A percentile compares a stretch with the other conserved stretches of the same genome.
Conservation (phyloP, 2,329 filamentous ascomycete species). For the Xylaria sp. region DNA sequence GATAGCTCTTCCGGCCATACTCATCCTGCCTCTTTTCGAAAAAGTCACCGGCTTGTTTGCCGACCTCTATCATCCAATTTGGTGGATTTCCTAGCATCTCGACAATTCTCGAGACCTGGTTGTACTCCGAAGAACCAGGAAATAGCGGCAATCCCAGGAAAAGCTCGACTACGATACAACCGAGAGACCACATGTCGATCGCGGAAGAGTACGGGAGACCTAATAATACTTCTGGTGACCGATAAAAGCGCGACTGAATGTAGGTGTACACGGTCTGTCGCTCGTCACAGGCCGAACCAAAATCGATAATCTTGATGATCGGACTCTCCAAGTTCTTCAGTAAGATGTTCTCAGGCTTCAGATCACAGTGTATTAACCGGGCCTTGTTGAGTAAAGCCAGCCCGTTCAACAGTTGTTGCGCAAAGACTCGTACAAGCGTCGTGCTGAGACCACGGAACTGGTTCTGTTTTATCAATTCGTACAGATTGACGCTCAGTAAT, state of each 20-base stretch:
- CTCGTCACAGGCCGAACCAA: constrained; percentile 97
- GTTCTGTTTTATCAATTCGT: constrained; percentile 99
- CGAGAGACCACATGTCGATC: constrained; percentile 99
- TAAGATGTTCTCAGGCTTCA: constrained; percentile 98
- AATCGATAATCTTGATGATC: constrained; percentile 99
- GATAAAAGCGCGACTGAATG: constrained; percentile 97
- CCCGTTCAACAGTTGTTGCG: constrained; percentile 94
- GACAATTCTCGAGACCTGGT: constrained; percentile 95
- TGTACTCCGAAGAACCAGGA: constrained; percentile 97
- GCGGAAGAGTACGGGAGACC: constrained; percentile 97
- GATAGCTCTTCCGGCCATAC: constrained; percentile 88
- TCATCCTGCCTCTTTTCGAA: constrained; percentile 94
- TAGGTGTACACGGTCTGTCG: constrained; percentile 99
- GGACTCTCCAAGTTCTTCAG: constrained; percentile 98
- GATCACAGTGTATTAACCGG: constrained; percentile 94
- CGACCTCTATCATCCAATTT: constrained; percentile 99
- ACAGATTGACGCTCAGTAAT: constrained; percentile 94
- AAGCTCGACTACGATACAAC: constrained; percentile 97
- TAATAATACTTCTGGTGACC: constrained; percentile 94
- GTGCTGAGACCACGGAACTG: constrained; percentile 98
- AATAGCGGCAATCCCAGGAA: constrained; percentile 95
- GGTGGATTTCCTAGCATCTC: constrained; percentile 98
- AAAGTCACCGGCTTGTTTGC: constrained; percentile 96
- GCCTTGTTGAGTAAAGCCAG: constrained; percentile 94
- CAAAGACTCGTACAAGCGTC: constrained; percentile 95